These are phyloP conservation scores for Boletus speciosus DNA, from an alignment of 768 basidiomycete species.

Conservation along the genomic window DNA sequence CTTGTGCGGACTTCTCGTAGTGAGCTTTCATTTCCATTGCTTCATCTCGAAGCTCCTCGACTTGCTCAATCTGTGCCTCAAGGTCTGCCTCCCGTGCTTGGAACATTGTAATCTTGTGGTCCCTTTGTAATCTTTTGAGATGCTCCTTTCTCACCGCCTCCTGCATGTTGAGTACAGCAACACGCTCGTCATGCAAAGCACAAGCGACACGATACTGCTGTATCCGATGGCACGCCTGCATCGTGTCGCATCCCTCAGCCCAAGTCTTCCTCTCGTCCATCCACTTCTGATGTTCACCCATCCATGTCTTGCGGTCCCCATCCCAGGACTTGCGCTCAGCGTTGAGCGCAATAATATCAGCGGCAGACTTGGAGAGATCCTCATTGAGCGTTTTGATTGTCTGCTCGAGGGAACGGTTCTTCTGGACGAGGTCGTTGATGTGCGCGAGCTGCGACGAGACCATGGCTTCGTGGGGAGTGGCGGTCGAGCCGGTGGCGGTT, in stretches of 20 bases:
- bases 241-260: constrained; percentile 58
- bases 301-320: constrained; percentile 25
- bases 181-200: constrained; percentile 52
- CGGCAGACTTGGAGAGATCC: constrained; percentile 38
- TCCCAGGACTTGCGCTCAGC: constrained; percentile 37
- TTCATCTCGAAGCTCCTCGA: constrained; percentile 47
- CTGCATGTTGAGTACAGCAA: constrained; percentile 50
- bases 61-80: constrained; percentile 47
- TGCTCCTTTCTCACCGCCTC: constrained; percentile 55
- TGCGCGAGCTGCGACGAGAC: constrained; percentile 62
- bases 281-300: constrained; percentile 37
- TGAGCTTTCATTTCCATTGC: constrained; percentile 13
- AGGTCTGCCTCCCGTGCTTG: constrained; percentile 60
- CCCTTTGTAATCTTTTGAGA: constrained; percentile 56
- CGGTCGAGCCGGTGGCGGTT: constrained; percentile 27
- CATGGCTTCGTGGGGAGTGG: constrained; percentile 43
- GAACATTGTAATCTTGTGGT: constrained; percentile 66
- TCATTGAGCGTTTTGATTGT: constrained; percentile 52
- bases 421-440: constrained; percentile 70
- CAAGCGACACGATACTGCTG: constrained; percentile 56
- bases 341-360: constrained; percentile 33
- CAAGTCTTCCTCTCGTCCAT: constrained; percentile 53
- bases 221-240: constrained; percentile 62
- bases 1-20: constrained; percentile 28
- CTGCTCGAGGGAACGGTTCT: constrained; percentile 62